phyloP scores from a whole-genome alignment of 2,329 filamentous ascomycete species.

The Plenodomus tracheiphilus region DNA sequence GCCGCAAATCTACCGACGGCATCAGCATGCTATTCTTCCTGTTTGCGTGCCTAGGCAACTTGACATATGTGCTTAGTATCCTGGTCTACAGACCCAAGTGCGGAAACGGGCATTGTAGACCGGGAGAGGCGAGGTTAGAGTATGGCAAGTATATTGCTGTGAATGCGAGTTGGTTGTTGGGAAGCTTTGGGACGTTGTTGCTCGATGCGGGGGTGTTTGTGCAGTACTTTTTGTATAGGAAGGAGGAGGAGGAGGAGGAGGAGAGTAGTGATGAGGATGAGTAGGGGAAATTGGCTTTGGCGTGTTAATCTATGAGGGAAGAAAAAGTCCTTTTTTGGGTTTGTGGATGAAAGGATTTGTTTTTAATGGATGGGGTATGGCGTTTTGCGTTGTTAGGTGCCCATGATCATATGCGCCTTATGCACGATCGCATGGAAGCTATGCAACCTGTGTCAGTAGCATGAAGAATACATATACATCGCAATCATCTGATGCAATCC shows the following conservation, averaged over 20 bases:
- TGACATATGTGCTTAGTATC: conserved; percentile 91
- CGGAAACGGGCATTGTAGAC: conserved; percentile 54
- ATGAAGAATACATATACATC: too few relatives aligned
- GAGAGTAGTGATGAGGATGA: conserved; percentile 40
- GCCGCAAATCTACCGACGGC: conserved; percentile 89
- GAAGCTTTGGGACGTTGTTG: conserved; percentile 83
- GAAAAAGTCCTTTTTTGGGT: not conserved
- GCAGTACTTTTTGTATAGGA: conserved; percentile 86
- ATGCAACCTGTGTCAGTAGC: too few relatives aligned
- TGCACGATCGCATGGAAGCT: not conserved
- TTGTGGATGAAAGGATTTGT: not conserved
- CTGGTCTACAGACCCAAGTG: conserved; percentile 85
- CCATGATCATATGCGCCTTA: not conserved
- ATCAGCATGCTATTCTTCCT: conserved; percentile 94
- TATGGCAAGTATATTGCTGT: conserved; percentile 86
- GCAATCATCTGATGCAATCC: too few relatives aligned
- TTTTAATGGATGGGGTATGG: too few relatives aligned
- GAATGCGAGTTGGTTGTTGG: conserved; percentile 87
- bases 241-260: conserved; percentile 50
- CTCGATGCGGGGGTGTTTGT: conserved; percentile 85
- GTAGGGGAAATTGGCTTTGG: conserved; percentile 3
- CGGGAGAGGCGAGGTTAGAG: conserved; percentile 66
- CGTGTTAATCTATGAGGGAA: not conserved
- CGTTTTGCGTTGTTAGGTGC: not conserved
- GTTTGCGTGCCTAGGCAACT: conserved; percentile 92